Evolutionary conservation across 2,329 filamentous ascomycete genomes (phyloP).

Genomic region (Microdochium trichocladiopsis): DNA sequence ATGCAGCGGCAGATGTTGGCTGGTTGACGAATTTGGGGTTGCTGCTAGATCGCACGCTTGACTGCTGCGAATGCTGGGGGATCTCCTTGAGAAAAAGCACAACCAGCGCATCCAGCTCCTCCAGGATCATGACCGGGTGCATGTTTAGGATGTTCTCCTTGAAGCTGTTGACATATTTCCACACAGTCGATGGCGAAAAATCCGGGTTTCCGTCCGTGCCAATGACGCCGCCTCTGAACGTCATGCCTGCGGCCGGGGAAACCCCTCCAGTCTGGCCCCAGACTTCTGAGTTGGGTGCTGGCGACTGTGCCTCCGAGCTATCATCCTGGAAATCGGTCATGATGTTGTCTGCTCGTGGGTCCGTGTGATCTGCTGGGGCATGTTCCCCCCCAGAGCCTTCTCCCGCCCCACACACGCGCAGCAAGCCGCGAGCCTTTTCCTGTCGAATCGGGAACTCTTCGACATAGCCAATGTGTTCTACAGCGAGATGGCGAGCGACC

Average conservation of each 20-base stretch:
- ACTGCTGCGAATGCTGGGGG: conserved; percentile 13
- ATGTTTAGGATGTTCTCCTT: conserved; percentile 56
- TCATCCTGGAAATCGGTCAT: conserved; percentile 32
- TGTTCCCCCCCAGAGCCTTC: conserved; percentile 54
- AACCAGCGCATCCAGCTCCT: conserved; percentile 44
- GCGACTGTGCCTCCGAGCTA: conserved; percentile 43
- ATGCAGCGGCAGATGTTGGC: conserved; percentile 13
- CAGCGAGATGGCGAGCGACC: conserved; percentile 42
- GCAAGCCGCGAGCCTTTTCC: conserved; percentile 66
- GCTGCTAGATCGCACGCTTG: conserved; percentile 8
- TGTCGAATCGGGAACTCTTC: conserved; percentile 70
- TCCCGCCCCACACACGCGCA: conserved; percentile 72
- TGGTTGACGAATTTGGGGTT: conserved; percentile 22
- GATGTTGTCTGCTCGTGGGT: conserved; percentile 22
- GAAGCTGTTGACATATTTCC: conserved; percentile 48
- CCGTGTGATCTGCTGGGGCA: conserved; percentile 37
- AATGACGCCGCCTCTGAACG: conserved; percentile 29
- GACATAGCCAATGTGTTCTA: conserved; percentile 45
- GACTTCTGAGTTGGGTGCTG: conserved; percentile 42
- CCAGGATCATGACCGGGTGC: conserved; percentile 54
- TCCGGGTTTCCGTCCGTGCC: conserved; percentile 43
- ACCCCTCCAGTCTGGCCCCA: conserved; percentile 53
- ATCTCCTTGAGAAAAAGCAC: conserved; percentile 42
- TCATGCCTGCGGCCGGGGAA: conserved; percentile 29
- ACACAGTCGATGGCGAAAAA: conserved; percentile 42